Percentiles rank a stretch among this genome's conserved stretches.
phyloP scores from a whole-genome alignment of 1,284 basidiomycete genomes.

The Schizophyllum commune region DNA sequence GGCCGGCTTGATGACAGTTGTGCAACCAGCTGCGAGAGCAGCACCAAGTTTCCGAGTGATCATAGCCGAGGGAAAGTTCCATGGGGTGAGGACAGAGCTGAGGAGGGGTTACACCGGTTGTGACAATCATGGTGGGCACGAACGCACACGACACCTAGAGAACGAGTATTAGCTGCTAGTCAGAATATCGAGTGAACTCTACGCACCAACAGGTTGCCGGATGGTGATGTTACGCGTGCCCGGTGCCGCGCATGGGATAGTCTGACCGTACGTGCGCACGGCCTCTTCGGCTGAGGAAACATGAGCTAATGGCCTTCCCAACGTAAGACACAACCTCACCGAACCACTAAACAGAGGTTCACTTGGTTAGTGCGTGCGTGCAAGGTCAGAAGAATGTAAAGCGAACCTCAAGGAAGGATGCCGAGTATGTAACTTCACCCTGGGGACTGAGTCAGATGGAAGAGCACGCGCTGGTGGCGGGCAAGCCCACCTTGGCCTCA shows the following conservation, averaged over 20 bases:
- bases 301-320: not conserved
- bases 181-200: not conserved
- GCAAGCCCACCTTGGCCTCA: conserved; percentile 62
- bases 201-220: conserved; percentile 86
- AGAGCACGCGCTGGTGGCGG: conserved; percentile 1
- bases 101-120: not conserved
- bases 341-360: conserved; percentile 51
- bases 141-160: conserved; percentile 51
- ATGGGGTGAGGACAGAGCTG: conserved; percentile 74
- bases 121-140: not conserved
- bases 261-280: conserved; percentile 79
- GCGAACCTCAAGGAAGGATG: conserved; percentile 78
- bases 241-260: conserved; percentile 73
- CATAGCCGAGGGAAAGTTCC: conserved; percentile 96
- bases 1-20: conserved; percentile 91
- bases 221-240: conserved; percentile 83
- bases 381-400: conserved; percentile 1
- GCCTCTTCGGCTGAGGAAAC: conserved; percentile 71
- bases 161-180: not conserved
- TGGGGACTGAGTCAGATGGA: conserved; percentile 19
- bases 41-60: conserved; percentile 85
- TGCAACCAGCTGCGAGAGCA: conserved; percentile 93
- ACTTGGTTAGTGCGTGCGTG: not conserved
- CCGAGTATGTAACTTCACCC: conserved; percentile 76
- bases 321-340: conserved; percentile 35